Conservation (phyloP, 192 early-diverging fungal species). For the Diversispora epigaea region DNA sequence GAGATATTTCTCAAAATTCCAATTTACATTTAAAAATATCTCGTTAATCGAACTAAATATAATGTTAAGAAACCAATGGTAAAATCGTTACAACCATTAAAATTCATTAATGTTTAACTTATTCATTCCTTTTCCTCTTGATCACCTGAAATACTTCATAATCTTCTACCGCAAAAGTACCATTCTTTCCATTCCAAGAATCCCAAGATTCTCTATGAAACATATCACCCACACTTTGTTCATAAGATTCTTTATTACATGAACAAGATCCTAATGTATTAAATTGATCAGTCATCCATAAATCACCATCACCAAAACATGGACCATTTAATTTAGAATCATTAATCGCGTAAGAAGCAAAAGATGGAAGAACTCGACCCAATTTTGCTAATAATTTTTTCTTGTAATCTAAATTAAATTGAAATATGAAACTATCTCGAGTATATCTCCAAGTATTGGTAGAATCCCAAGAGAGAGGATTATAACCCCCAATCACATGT, state of each 20-base stretch:
- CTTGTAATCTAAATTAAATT: slow-evolving; percentile 2
- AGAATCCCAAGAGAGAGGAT: slow-evolving; percentile 19
- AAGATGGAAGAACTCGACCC: background rate
- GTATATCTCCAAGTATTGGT: slow-evolving; percentile 18
- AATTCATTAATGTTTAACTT: too few species aligned
- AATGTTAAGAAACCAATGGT: too few species aligned
- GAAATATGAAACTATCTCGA: slow-evolving; percentile 13
- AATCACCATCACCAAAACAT: slow-evolving; percentile 31
- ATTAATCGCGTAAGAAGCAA: slow-evolving; percentile 11
- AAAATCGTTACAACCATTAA: too few species aligned
- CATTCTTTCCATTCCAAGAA: slow-evolving; percentile 8
- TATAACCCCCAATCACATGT: slow-evolving; percentile 28
- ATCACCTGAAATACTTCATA: slow-evolving; percentile 7
- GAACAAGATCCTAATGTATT: slow-evolving; percentile 9
- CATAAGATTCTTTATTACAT: slow-evolving; percentile 21
- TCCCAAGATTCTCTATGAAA: slow-evolving; percentile 9
- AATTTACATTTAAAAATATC: too few species aligned
- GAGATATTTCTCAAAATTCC: too few species aligned
- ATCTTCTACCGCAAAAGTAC: slow-evolving; percentile 10
- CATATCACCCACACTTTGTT: slow-evolving; percentile 20
- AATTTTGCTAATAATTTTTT: background rate
- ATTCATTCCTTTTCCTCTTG: slow-evolving; percentile 4
- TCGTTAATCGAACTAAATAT: too few species aligned
- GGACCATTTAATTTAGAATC: background rate
- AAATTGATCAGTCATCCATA: slow-evolving; percentile 26